Percentiles rank a stretch among this genome's conserved stretches.
phyloP scores from a whole-genome alignment of 352 stramenopile species.

The Globisporangium rhizosaccharum region DNA sequence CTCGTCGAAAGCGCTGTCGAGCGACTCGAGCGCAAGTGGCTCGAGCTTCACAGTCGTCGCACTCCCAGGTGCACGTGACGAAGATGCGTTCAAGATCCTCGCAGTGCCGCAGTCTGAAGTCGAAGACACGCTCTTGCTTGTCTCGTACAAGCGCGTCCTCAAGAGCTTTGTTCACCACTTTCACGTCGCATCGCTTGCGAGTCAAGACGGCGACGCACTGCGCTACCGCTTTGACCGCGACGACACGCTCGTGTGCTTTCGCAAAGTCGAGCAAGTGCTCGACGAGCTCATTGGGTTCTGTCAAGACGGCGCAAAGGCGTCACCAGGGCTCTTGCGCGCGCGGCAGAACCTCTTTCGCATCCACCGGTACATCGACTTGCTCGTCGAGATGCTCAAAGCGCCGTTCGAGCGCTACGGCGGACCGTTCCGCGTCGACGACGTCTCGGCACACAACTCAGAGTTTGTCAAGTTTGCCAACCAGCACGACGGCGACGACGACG shows the following conservation, averaged over 20 bases:
- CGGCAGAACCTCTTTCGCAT: slow-evolving; percentile 51
- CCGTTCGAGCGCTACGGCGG: slow-evolving; percentile 55
- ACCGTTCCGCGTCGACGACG: slow-evolving; percentile 49
- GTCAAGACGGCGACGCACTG: slow-evolving; percentile 9
- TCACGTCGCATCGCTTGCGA: not conserved
- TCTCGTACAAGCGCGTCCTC: slow-evolving; percentile 51
- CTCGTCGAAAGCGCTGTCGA: slow-evolving; percentile 48
- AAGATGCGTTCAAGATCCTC: slow-evolving; percentile 68
- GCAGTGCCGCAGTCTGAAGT: slow-evolving; percentile 37
- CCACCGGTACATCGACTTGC: slow-evolving; percentile 56
- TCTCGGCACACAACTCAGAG: slow-evolving; percentile 47
- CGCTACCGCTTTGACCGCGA: slow-evolving; percentile 25
- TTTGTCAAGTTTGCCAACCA: slow-evolving; percentile 22
- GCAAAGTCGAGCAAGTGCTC: slow-evolving; percentile 33
- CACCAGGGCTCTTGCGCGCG: slow-evolving; percentile 19
- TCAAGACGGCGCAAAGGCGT: slow-evolving; percentile 20
- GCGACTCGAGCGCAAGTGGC: slow-evolving; percentile 11
- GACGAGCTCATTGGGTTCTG: slow-evolving; percentile 48
- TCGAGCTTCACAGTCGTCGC: slow-evolving; percentile 43
- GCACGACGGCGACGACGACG: slow-evolving; percentile 17
- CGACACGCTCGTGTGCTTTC: slow-evolving; percentile 29
- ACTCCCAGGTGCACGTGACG: slow-evolving; percentile 45
- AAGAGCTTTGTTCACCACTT: slow-evolving; percentile 38
- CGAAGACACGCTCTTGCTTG: slow-evolving; percentile 50
- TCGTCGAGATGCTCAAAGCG: slow-evolving; percentile 61